These are phyloP conservation scores for Lipomyces japonicus DNA, from an alignment of 805 yeast genomes.

Conservation along the genomic window DNA sequence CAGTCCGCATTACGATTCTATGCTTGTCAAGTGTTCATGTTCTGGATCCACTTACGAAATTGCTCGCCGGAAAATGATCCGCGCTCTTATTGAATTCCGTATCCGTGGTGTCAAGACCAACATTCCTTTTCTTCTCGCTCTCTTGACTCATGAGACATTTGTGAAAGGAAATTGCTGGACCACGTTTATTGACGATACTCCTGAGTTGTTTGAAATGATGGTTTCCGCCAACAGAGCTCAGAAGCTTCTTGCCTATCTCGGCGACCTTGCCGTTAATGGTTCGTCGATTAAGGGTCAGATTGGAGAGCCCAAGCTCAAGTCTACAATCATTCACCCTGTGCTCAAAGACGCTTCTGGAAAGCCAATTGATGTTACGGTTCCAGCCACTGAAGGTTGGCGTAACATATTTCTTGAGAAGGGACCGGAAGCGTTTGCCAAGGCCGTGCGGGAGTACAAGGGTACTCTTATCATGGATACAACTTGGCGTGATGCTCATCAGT, in stretches of 20 bases:
- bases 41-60: constrained; percentile 97
- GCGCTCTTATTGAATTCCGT: constrained; percentile 95
- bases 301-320: constrained; percentile 78
- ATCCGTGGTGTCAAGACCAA: constrained; percentile 98
- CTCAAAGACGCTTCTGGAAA: constrained; percentile 62
- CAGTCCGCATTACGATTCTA: constrained; percentile 95
- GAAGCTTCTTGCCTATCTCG: constrained; percentile 84
- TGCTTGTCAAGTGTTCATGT: constrained; percentile 96
- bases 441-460: constrained; percentile 80
- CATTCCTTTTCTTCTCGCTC: constrained; percentile 89
- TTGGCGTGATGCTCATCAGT: constrained; percentile 99
- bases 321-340: constrained; percentile 72
- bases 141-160: constrained; percentile 85
- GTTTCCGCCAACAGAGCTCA: constrained; percentile 95
- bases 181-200: constrained; percentile 97
- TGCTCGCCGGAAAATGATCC: constrained; percentile 94
- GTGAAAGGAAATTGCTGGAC: constrained; percentile 92
- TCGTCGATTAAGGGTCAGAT: constrained; percentile 93
- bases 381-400: constrained; percentile 86
- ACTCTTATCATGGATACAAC: constrained; percentile 96
- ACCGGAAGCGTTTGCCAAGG: constrained; percentile 83
- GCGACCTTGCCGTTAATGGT: constrained; percentile 93
- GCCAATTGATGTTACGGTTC: constrained; percentile 53
- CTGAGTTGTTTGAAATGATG: constrained; percentile 90
- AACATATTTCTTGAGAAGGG: constrained; percentile 78